phyloP scores from a whole-genome alignment of 192 early-diverging fungal species.

The Coemansia erecta region DNA sequence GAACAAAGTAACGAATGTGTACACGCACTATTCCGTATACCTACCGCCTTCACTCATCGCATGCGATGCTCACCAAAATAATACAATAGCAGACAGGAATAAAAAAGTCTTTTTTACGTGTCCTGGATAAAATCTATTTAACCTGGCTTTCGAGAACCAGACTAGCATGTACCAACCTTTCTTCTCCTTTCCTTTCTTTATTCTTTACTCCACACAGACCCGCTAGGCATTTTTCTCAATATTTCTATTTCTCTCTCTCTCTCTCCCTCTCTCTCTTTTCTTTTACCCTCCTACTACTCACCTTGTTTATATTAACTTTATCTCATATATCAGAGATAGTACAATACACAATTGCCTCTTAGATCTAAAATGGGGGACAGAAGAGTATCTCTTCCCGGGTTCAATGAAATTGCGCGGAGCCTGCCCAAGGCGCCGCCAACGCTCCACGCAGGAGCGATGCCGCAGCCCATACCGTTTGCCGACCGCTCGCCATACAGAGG shows the following conservation, averaged over 20 bases:
- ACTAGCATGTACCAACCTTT: not conserved
- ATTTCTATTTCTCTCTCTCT: conserved; percentile 5
- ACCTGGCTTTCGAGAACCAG: not conserved
- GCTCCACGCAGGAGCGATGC: conserved; percentile 6
- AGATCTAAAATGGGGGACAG: conserved; percentile 17
- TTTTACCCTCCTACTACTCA: too few species aligned
- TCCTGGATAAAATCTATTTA: conserved; percentile 11
- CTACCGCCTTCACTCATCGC: too few species aligned
- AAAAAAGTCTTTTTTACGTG: not conserved
- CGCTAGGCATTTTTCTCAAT: not conserved
- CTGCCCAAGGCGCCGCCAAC: conserved; percentile 24
- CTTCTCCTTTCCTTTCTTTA: not conserved
- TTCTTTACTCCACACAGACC: conserved; percentile 4
- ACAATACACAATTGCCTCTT: not conserved
- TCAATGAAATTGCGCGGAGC: conserved; percentile 41
- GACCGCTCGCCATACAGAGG: conserved; percentile 5
- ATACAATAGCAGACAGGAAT: too few species aligned
- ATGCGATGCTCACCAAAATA: too few species aligned
- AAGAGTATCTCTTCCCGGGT: conserved; percentile 43
- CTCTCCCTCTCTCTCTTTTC: not conserved
- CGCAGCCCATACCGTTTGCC: conserved; percentile 36
- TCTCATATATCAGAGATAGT: not conserved
- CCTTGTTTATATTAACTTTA: not conserved
- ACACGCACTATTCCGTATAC: not conserved
- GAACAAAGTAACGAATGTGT: too few species aligned